These are phyloP conservation scores for Lepiota brunneoincarnata DNA, from an alignment of 768 basidiomycete genomes.

Conservation along the genomic window DNA sequence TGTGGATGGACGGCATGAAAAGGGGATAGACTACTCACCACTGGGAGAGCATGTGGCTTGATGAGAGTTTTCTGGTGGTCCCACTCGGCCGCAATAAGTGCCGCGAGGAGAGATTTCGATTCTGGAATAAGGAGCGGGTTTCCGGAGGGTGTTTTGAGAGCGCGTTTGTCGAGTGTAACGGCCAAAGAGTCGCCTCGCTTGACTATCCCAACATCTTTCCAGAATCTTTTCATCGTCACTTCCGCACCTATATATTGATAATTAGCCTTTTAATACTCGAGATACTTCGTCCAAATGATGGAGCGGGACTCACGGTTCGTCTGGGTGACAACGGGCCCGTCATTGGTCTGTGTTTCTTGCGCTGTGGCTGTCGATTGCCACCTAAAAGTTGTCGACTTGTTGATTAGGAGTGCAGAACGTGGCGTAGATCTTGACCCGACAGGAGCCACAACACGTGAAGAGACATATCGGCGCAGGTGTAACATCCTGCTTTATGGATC, in stretches of 20 bases:
- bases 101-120: conserved; percentile 69
- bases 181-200: conserved; percentile 47
- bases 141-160: conserved; percentile 89
- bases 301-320: conserved; percentile 54
- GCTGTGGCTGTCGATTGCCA: conserved; percentile 24
- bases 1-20: conserved; percentile 6
- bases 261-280: background rate
- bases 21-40: conserved; percentile 49
- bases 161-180: conserved; percentile 78
- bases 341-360: conserved; percentile 16
- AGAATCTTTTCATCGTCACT: conserved; percentile 84
- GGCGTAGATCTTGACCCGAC: background rate
- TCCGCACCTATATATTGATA: conserved; percentile 66
- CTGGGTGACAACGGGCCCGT: conserved; percentile 50
- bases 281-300: background rate
- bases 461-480: conserved; percentile 16
- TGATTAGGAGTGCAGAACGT: background rate
- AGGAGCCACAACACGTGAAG: conserved; percentile 5
- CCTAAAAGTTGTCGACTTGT: conserved; percentile 8
- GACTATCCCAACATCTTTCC: conserved; percentile 87
- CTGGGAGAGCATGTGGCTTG: conserved; percentile 88
- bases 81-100: conserved; percentile 94
- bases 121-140: conserved; percentile 68
- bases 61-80: conserved; percentile 84
- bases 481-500: background rate